A percentile compares a stretch with the other conserved stretches of the same genome.
Conservation (phyloP, 352 stramenopile species). For the Phytophthora pluvialis region DNA sequence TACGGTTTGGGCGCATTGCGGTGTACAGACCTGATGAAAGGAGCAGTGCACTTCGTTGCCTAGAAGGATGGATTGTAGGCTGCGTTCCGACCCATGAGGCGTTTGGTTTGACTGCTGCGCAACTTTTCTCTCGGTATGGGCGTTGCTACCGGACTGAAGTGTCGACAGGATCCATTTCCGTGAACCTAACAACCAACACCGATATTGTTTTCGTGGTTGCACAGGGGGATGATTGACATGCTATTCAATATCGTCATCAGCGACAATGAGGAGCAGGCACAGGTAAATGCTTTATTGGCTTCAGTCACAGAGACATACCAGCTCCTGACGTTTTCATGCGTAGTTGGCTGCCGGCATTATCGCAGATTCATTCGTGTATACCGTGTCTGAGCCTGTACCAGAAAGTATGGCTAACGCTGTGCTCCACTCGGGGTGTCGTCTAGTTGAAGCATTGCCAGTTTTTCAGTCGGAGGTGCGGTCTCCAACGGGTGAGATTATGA, state of each 20-base stretch:
- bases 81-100: constrained; percentile 49
- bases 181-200: constrained; percentile 3
- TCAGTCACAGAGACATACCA: background rate
- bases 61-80: constrained; percentile 72
- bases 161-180: background rate
- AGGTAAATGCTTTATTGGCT: constrained; percentile 34
- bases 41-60: constrained; percentile 55
- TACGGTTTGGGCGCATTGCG: background rate
- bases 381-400: constrained; percentile 15
- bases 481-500: constrained; percentile 7
- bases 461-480: constrained; percentile 21
- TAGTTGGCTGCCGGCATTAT: constrained; percentile 71
- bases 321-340: constrained; percentile 9
- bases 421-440: constrained; percentile 27
- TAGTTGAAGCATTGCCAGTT: constrained; percentile 36
- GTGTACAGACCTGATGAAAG: constrained; percentile 42
- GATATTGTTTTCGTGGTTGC: constrained; percentile 1
- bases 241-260: constrained; percentile 44
- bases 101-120: constrained; percentile 57
- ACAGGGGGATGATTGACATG: constrained; percentile 48
- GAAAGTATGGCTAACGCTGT: constrained; percentile 41
- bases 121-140: constrained; percentile 45
- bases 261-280: constrained; percentile 46
- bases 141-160: background rate
- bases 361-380: constrained; percentile 61